These are phyloP conservation scores for Phyllosticta citriasiana DNA, from an alignment of 2,329 filamentous ascomycete genomes.

Conservation along the genomic window DNA sequence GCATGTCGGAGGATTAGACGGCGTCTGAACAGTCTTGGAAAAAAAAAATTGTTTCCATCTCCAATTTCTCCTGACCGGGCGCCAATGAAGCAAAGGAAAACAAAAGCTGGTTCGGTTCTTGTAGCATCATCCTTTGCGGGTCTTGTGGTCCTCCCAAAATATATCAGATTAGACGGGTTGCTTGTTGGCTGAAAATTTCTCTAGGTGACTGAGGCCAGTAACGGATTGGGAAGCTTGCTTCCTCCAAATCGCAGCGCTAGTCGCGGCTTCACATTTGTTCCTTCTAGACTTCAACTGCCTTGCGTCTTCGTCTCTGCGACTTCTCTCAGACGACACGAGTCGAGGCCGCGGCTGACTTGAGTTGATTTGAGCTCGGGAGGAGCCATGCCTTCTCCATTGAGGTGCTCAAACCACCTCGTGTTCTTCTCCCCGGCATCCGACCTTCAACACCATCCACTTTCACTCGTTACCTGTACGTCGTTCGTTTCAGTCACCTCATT, in stretches of 20 bases:
- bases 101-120: not conserved
- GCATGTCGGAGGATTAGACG: not conserved
- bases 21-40: not conserved
- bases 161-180: not conserved
- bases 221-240: not conserved
- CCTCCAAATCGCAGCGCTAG: not conserved
- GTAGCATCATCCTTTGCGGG: not conserved
- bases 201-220: not conserved
- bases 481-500: not conserved
- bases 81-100: not conserved
- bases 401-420: not conserved
- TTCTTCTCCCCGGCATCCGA: not conserved
- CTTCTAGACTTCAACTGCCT: not conserved
- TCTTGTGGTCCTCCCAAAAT: not conserved
- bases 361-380: not conserved
- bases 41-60: not conserved
- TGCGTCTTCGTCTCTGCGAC: not conserved
- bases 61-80: not conserved
- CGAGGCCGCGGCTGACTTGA: not conserved
- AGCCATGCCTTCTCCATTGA: not conserved
- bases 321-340: not conserved
- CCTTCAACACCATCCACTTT: not conserved
- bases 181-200: not conserved
- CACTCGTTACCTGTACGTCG: conserved; percentile 9
- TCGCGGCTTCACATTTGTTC: not conserved